Evolutionary conservation across 2,329 filamentous ascomycete species (phyloP).

Genomic region (Clonostachys sp.): DNA sequence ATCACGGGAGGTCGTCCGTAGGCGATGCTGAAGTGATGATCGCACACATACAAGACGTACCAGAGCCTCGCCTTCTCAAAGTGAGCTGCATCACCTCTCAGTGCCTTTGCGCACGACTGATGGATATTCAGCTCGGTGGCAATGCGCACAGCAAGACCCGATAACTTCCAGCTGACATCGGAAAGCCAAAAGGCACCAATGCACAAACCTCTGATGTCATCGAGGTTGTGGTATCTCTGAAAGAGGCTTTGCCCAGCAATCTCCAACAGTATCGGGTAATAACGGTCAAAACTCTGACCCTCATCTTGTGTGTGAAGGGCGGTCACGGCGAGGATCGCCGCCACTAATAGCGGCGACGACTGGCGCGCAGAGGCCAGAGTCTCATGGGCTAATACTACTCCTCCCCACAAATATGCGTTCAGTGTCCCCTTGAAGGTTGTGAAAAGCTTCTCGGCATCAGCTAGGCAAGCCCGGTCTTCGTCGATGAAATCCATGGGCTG

Average conservation of each 20-base stretch:
- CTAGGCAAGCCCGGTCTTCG: conserved; percentile 13
- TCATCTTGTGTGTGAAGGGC: conserved; percentile 19
- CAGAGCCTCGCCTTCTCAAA: conserved; percentile 54
- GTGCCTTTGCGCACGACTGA: conserved; percentile 44
- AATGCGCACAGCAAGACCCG: conserved; percentile 52
- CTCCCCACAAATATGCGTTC: conserved; percentile 24
- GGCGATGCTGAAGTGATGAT: conserved; percentile 62
- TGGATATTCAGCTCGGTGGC: conserved; percentile 54
- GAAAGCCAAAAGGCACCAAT: conserved; percentile 62
- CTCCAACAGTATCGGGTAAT: conserved; percentile 52
- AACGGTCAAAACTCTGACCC: conserved; percentile 46
- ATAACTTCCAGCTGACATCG: conserved; percentile 51
- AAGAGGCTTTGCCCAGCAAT: conserved; percentile 56
- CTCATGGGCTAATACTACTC: conserved; percentile 19
- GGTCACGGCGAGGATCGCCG: conserved; percentile 22
- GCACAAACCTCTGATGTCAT: conserved; percentile 56
- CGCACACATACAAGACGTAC: conserved; percentile 61
- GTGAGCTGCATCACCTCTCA: conserved; percentile 32
- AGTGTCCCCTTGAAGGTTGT: conserved; percentile 7
- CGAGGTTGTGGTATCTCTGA: conserved; percentile 44
- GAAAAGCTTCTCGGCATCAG: conserved; percentile 16
- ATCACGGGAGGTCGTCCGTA: conserved; percentile 56
- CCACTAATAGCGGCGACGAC: conserved; percentile 19
- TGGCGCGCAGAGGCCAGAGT: conserved; percentile 15
- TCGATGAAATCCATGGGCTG: conserved; percentile 18